phyloP scores from a whole-genome alignment of 352 stramenopile species.

The Pythium scleroteichum region DNA sequence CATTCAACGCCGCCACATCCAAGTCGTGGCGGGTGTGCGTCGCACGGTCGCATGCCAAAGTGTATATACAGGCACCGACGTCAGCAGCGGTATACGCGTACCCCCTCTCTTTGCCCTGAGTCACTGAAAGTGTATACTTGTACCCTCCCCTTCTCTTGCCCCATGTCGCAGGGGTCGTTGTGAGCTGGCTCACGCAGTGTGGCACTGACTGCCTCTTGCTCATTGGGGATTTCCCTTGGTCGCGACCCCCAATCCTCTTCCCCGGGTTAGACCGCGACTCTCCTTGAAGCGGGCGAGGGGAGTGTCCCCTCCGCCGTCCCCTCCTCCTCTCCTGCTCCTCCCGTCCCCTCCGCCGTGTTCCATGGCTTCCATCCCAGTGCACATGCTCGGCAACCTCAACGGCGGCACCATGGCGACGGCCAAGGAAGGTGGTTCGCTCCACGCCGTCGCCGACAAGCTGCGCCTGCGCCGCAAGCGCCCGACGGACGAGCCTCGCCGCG shows the following conservation, averaged over 20 bases:
- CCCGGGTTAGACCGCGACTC: too few relatives aligned
- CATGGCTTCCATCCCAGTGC: constrained; percentile 6
- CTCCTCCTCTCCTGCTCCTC: background rate
- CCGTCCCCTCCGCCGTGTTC: background rate
- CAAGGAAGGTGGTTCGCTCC: constrained; percentile 6
- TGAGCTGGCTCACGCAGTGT: background rate
- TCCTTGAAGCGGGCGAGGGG: background rate
- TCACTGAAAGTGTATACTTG: too few relatives aligned
- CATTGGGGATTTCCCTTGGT: too few relatives aligned
- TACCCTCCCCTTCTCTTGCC: too few relatives aligned
- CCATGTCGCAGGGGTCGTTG: background rate
- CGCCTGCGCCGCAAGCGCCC: constrained; percentile 19
- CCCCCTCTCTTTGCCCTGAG: too few relatives aligned
- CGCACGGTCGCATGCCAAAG: too few relatives aligned
- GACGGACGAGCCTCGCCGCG: constrained; percentile 4
- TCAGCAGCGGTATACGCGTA: too few relatives aligned
- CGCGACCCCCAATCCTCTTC: too few relatives aligned
- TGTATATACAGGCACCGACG: too few relatives aligned
- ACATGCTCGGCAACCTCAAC: constrained; percentile 17
- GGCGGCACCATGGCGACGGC: background rate
- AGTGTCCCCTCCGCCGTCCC: too few relatives aligned
- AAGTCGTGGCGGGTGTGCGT: too few relatives aligned
- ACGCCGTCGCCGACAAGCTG: constrained; percentile 23
- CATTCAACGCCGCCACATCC: too few relatives aligned
- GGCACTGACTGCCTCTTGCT: constrained; percentile 1